Evolutionary conservation across 495 filamentous ascomycete genomes (phyloP).

Genomic region (Neurospora hispaniola): DNA sequence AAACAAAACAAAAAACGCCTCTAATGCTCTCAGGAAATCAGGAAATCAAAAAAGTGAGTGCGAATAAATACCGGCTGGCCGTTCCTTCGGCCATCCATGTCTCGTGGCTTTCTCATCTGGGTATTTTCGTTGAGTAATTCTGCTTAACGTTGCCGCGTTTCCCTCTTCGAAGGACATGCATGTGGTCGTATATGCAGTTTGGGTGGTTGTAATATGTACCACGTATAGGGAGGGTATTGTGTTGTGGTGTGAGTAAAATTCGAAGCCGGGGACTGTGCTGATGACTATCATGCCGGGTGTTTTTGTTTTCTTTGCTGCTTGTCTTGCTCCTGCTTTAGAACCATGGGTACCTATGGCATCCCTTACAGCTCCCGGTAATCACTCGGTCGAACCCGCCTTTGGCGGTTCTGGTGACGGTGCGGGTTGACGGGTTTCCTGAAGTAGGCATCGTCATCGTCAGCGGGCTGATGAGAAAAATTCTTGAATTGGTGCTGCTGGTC

Average conservation of each 20-base stretch:
- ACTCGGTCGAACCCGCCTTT: slow-evolving; percentile 67
- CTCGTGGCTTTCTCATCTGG: not conserved
- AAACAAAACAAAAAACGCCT: not conserved
- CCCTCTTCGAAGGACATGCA: not conserved
- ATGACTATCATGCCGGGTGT: not conserved
- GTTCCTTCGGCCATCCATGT: not conserved
- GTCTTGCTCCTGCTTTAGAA: not conserved
- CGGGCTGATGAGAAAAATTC: slow-evolving; percentile 58
- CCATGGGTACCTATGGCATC: not conserved
- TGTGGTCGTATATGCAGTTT: not conserved
- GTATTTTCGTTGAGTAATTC: not conserved
- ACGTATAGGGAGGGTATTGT: not conserved
- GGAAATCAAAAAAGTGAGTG: not conserved
- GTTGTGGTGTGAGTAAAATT: not conserved
- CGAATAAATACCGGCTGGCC: not conserved
- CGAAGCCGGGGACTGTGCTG: not conserved
- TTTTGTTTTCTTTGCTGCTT: not conserved
- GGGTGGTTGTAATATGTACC: not conserved
- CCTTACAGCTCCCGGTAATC: slow-evolving; percentile 77
- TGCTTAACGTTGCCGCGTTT: not conserved
- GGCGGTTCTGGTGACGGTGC: slow-evolving; percentile 73
- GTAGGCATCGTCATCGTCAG: slow-evolving; percentile 84
- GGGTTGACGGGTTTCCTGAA: slow-evolving; percentile 95
- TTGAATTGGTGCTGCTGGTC: slow-evolving; percentile 17
- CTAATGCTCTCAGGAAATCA: not conserved